Percentiles rank a stretch among this genome's conserved stretches.
phyloP scores from a whole-genome alignment of 768 basidiomycete species.

The Lactifluus rugatus region DNA sequence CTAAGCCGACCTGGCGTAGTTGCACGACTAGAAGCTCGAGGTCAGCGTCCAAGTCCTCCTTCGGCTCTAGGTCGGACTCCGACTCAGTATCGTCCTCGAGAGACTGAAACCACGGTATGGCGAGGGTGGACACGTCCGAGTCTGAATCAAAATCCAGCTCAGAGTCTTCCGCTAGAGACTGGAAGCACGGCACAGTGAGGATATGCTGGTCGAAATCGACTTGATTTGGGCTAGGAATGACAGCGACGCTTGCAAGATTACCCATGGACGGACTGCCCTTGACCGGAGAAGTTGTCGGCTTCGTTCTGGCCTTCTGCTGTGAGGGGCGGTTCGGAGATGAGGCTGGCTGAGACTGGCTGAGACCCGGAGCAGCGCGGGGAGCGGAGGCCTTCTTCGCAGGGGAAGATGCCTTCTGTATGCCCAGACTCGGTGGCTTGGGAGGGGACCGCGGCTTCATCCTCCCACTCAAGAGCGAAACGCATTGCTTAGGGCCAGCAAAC shows the following conservation, averaged over 20 bases:
- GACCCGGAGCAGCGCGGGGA: neutral
- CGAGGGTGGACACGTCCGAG: too few species aligned
- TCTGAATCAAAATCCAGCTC: neutral
- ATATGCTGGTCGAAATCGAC: neutral
- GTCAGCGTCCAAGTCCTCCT: neutral
- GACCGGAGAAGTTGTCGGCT: neutral
- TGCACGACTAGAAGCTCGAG: neutral
- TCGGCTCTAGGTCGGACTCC: neutral
- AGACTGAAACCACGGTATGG: neutral
- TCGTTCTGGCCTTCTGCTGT: neutral
- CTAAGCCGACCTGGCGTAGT: neutral
- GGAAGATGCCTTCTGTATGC: neutral
- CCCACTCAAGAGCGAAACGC: neutral
- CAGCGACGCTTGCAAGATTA: neutral
- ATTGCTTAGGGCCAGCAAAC: neutral
- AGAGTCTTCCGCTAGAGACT: neutral
- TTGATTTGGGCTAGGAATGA: neutral
- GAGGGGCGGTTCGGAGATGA: neutral
- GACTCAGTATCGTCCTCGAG: neutral
- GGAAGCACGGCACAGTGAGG: slow-evolving; percentile 3
- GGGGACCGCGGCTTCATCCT: neutral
- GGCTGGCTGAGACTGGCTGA: neutral
- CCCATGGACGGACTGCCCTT: neutral
- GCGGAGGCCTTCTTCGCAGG: neutral
- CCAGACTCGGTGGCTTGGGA: neutral